A percentile compares a stretch with the other conserved stretches of the same genome.
Conservation (phyloP, 2,329 filamentous ascomycete genomes). For the Colletotrichum abscissum region DNA sequence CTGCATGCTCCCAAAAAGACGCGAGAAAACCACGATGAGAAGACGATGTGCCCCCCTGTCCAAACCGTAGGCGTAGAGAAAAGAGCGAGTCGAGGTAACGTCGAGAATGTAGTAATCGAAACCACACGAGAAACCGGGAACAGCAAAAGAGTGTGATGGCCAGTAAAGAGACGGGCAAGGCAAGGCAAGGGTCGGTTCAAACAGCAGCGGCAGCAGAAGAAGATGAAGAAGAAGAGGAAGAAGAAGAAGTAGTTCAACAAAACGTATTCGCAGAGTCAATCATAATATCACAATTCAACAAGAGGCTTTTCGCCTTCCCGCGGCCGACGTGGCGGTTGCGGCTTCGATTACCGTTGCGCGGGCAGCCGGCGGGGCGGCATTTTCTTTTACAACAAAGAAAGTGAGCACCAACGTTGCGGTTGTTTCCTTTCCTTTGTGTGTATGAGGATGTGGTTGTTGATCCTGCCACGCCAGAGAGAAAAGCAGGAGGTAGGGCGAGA, state of each 20-base stretch:
- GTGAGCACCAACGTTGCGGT: neutral
- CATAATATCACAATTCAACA: neutral
- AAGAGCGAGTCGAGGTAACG: constrained; percentile 7
- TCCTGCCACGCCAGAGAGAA: neutral
- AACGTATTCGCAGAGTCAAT: neutral
- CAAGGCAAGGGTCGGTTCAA: neutral
- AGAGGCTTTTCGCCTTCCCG: constrained; percentile 4
- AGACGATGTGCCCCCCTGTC: neutral
- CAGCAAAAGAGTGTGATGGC: constrained; percentile 2
- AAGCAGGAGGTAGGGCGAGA: neutral
- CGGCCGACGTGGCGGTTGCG: constrained; percentile 22
- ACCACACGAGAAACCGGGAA: constrained; percentile 14
- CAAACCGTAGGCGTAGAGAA: neutral
- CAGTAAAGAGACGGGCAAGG: neutral
- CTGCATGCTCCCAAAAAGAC: neutral
- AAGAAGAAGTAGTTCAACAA: neutral
- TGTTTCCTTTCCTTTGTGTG: constrained; percentile 22
- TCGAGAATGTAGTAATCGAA: constrained; percentile 8
- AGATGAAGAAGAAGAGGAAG: no score
- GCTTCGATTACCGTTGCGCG: constrained; percentile 26
- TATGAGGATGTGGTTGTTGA: constrained; percentile 6
- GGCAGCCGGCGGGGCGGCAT: neutral
- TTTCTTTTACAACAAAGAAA: neutral
- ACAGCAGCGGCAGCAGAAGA: neutral
- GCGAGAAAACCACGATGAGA: neutral